These are phyloP conservation scores for Pogostemon cablin DNA, from an alignment of 257 asterid genomes.

Conservation along the genomic window DNA sequence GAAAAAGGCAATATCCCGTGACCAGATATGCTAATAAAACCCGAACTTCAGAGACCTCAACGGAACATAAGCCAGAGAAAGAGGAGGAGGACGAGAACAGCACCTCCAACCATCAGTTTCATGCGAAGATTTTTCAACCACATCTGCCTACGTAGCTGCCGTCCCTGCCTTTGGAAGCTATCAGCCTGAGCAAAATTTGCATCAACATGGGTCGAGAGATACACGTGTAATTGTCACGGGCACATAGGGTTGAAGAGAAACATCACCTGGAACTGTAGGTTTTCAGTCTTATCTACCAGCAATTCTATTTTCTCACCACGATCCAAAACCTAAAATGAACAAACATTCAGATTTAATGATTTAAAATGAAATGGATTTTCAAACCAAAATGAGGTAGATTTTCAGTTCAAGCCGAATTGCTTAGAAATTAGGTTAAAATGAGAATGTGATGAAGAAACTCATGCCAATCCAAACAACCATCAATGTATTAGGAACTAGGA, in stretches of 20 bases:
- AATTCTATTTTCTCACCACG: conserved; percentile 96
- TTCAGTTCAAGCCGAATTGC: background rate
- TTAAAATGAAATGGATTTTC: background rate
- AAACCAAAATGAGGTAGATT: background rate
- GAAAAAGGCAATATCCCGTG: background rate
- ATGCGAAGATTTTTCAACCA: conserved; percentile 91
- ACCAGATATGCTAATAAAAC: conserved; percentile 18
- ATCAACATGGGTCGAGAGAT: background rate
- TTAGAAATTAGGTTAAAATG: background rate
- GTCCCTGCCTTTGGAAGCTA: conserved; percentile 96
- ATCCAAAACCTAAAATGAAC: conserved; percentile 74
- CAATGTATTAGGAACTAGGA: background rate
- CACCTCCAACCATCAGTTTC: conserved; percentile 81
- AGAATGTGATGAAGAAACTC: background rate
- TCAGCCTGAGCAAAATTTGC: conserved; percentile 67
- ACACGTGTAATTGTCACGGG: background rate
- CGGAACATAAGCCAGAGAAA: conserved; percentile 70
- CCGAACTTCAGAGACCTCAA: conserved; percentile 49
- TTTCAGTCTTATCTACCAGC: conserved; percentile 92
- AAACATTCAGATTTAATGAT: background rate
- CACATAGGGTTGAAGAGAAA: conserved; percentile 20
- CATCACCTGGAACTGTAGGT: conserved; percentile 92
- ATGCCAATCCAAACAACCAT: background rate
- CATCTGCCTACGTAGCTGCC: conserved; percentile 92
- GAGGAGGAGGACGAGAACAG: conserved; percentile 46